phyloP scores from a whole-genome alignment of 225 moss, liverwort and hornwort species.

The Bryum argenteum region DNA sequence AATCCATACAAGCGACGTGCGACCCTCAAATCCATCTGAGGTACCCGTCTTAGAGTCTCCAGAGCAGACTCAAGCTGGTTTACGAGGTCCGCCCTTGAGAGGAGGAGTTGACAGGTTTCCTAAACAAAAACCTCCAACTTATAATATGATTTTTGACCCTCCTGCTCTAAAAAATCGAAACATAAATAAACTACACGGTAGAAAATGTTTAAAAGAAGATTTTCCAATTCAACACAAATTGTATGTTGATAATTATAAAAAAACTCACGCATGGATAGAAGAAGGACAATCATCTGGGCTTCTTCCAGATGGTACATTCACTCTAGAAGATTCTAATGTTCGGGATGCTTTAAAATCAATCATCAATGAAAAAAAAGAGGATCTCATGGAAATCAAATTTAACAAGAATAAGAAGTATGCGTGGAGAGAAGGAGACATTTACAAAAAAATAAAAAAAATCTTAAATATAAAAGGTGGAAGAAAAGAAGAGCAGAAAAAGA shows the following conservation, averaged over 20 bases:
- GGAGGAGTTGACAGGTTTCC: no score
- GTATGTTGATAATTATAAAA: not conserved
- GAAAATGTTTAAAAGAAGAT: not conserved
- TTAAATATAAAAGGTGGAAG: no score
- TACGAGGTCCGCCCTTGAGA: no score
- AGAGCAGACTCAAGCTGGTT: no score
- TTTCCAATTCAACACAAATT: not conserved
- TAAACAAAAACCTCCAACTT: no score
- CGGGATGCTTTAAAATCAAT: not conserved
- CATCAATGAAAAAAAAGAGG: not conserved
- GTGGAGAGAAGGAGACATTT: no score
- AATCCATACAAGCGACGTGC: no score
- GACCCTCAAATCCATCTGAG: no score
- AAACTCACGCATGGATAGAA: not conserved
- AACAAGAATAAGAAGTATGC: no score
- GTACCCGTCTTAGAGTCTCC: no score
- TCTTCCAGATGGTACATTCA: not conserved
- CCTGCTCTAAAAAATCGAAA: not conserved
- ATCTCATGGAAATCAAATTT: not conserved
- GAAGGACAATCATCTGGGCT: not conserved
- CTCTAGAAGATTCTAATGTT: not conserved
- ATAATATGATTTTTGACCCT: no score
- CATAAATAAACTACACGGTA: not conserved
- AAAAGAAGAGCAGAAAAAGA: no score
- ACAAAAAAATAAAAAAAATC: not conserved